These are phyloP conservation scores for Bipolaris bicolor DNA, from an alignment of 2,329 filamentous ascomycete species.

Conservation along the genomic window DNA sequence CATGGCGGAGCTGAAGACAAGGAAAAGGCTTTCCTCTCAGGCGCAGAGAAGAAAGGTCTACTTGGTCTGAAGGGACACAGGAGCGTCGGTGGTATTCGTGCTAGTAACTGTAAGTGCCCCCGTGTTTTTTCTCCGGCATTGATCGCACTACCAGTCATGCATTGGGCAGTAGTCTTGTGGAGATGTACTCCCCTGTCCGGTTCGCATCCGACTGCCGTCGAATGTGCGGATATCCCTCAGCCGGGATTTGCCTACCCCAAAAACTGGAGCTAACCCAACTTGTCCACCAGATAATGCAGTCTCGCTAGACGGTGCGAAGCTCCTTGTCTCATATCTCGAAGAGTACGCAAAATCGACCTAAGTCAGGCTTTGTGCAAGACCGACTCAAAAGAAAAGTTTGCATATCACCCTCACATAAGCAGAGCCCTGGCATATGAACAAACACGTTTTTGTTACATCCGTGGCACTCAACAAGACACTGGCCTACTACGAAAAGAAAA, in stretches of 20 bases:
- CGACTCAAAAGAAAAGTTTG: slow-evolving; percentile 17
- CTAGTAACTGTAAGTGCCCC: slow-evolving; percentile 69
- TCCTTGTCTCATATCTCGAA: slow-evolving; percentile 69
- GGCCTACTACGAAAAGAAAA: slow-evolving; percentile 15
- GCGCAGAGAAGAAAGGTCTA: slow-evolving; percentile 70
- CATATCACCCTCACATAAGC: background rate
- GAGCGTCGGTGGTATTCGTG: slow-evolving; percentile 82
- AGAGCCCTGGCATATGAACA: background rate
- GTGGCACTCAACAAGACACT: slow-evolving; percentile 38
- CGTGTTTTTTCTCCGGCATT: slow-evolving; percentile 11
- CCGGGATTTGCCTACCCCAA: slow-evolving; percentile 10
- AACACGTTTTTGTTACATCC: slow-evolving; percentile 1
- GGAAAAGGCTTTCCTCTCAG: slow-evolving; percentile 81
- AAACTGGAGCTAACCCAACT: slow-evolving; percentile 23
- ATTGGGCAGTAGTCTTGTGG: slow-evolving; percentile 3
- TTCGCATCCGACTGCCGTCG: background rate
- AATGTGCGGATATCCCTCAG: slow-evolving; percentile 5
- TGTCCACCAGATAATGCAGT: slow-evolving; percentile 73
- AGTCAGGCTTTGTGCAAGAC: slow-evolving; percentile 21
- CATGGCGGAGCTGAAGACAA: slow-evolving; percentile 67
- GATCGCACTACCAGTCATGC: slow-evolving; percentile 12
- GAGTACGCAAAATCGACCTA: slow-evolving; percentile 58
- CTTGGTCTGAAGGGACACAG: slow-evolving; percentile 88
- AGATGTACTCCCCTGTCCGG: slow-evolving; percentile 23
- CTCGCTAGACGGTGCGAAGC: slow-evolving; percentile 68